Evolutionary conservation across 2,329 filamentous ascomycete genomes (phyloP), one percentile per base, ranked within the genome.

Genomic region (Fusarium sp.): DNA sequence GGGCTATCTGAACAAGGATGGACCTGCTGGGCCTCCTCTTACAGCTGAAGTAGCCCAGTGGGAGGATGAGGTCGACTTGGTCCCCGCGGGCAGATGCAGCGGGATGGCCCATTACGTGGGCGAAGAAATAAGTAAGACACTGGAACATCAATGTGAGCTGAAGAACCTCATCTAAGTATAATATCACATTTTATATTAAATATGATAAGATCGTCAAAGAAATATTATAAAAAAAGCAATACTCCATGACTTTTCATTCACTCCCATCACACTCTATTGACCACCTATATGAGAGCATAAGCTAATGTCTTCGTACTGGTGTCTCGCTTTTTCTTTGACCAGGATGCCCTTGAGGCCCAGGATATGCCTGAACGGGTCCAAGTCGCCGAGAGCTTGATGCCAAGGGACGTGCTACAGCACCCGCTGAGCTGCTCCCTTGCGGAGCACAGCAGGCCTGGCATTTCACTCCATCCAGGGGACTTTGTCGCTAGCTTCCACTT

Each of bases 321-420:
- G 13, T 45, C 40, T 45, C 40, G 40, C 8, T 24, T 45, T 45
- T 45, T 45, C 13, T 20, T 45, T 22, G 40, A 24, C 40, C 20
- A 14, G 40, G 40, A 24, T 45, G 40, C 40, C 40, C 13, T 22
- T 71, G 56, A 67, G 62, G 27, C 66, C 73, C 57, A 65, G 76
- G 76, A 77, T 75, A 66, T 60, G 76, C 66, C 76, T 66, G 73
- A 70, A 64, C 71, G 37, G 38, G 70, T 59, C 61, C 62, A 71
- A 59, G 74, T 50, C 66, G 73, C 72, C 73, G 75, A 67, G 71
- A 72, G 68, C 64, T 65, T 50, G 65, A 57, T 40, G 71, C 45
- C 64, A 74, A 45, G 34, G 45, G 45, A 52, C 16, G 24, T 42
- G 35, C 24, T 57, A 63, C 61, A 42, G 24, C 22, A 35, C 27